Conservation (phyloP, 352 stramenopile species). For the Pythium brachiatum region DNA sequence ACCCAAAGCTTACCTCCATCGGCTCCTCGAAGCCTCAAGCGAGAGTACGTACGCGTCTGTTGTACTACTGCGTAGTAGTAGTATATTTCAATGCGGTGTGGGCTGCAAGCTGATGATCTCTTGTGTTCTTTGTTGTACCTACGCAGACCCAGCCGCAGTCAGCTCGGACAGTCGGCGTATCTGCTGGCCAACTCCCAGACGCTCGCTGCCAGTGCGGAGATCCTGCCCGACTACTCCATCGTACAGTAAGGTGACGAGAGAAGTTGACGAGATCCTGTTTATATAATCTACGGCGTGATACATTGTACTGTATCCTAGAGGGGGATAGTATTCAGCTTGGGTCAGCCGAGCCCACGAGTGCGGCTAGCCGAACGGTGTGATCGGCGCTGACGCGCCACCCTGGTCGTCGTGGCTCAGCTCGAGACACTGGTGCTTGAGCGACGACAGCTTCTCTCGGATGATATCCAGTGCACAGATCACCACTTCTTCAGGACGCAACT, state of each 20-base stretch:
- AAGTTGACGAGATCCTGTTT: slow-evolving; percentile 8
- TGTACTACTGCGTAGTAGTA: not conserved
- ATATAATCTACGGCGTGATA: slow-evolving; percentile 14
- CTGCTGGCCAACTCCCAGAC: slow-evolving; percentile 50
- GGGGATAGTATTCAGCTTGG: not conserved
- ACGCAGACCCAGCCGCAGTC: slow-evolving; percentile 7
- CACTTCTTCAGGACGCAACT: slow-evolving; percentile 81
- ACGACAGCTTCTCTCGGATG: slow-evolving; percentile 84
- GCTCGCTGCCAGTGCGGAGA: slow-evolving; percentile 49
- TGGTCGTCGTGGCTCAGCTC: slow-evolving; percentile 80
- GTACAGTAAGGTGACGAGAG: slow-evolving; percentile 1
- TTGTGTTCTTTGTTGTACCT: not conserved
- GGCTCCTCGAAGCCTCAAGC: not conserved
- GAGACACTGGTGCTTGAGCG: slow-evolving; percentile 84
- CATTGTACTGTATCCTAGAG: not conserved
- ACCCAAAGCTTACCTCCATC: not conserved
- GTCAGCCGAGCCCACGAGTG: not conserved
- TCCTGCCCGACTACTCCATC: slow-evolving; percentile 62
- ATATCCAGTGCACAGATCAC: slow-evolving; percentile 85
- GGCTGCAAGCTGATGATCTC: not conserved
- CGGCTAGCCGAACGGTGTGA: slow-evolving; percentile 82
- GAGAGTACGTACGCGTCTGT: slow-evolving; percentile 1
- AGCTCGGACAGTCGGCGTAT: slow-evolving; percentile 29
- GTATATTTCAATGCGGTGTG: not conserved
- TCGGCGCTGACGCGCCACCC: slow-evolving; percentile 39